These are phyloP conservation scores for Lepidium sativum DNA, from an alignment of 345 rosid species.

Conservation along the genomic window DNA sequence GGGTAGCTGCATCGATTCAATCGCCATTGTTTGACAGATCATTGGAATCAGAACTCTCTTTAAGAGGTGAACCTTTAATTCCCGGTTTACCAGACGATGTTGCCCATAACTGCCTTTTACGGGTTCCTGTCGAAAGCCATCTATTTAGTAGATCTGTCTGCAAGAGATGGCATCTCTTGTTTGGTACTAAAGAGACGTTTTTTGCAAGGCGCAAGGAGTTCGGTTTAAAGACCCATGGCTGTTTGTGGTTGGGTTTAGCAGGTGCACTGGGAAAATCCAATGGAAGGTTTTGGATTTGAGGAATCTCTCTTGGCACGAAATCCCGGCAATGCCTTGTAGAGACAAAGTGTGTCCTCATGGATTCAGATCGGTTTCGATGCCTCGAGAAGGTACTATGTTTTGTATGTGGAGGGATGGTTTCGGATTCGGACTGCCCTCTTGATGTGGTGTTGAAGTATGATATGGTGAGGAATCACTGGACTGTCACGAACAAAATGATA, in stretches of 20 bases:
- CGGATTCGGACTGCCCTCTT: conserved; percentile 70
- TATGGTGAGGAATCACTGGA: conserved; percentile 75
- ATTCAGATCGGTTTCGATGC: conserved; percentile 54
- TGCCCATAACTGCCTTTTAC: conserved; percentile 66
- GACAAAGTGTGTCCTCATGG: conserved; percentile 78
- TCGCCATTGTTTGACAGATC: conserved; percentile 50
- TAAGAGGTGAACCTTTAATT: conserved; percentile 51
- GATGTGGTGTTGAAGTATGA: conserved; percentile 74
- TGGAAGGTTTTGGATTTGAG: conserved; percentile 80
- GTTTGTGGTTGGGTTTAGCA: conserved; percentile 64
- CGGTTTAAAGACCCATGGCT: conserved; percentile 81
- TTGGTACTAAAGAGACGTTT: conserved; percentile 59
- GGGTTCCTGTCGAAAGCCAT: conserved; percentile 69
- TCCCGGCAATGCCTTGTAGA: conserved; percentile 77
- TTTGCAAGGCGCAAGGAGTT: conserved; percentile 59
- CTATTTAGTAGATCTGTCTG: conserved; percentile 53
- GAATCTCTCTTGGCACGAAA: conserved; percentile 68
- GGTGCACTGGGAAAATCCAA: conserved; percentile 65
- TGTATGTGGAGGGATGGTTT: conserved; percentile 82
- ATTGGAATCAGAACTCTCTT: conserved; percentile 43
- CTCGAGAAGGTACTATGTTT: conserved; percentile 55
- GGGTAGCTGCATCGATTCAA: conserved; percentile 45
- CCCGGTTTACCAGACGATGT: conserved; percentile 91
- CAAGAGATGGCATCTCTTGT: conserved; percentile 71
- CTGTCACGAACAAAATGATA: conserved; percentile 53